Percentiles rank a stretch among this genome's conserved stretches.
These are phyloP conservation scores for Pestalotiopsis sp. DNA, from an alignment of 2,329 filamentous ascomycete species.

Conservation along the genomic window DNA sequence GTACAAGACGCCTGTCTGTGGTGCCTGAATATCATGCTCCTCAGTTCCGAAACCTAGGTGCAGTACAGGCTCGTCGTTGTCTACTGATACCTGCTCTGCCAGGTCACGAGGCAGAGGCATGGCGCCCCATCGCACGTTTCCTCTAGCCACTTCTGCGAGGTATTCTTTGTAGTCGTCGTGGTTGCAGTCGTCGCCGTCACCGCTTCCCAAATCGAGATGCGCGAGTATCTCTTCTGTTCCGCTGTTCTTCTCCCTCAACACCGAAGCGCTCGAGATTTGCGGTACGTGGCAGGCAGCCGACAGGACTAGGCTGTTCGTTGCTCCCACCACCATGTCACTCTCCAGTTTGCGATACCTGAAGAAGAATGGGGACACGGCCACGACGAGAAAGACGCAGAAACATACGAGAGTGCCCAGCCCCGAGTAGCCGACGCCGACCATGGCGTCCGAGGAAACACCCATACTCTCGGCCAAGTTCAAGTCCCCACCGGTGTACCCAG, in stretches of 20 bases:
- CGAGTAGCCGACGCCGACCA: neutral
- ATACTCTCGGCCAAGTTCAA: neutral
- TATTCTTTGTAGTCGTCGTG: neutral
- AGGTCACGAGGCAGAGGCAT: neutral
- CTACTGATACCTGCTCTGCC: neutral
- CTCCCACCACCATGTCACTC: constrained; percentile 20
- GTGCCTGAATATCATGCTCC: neutral
- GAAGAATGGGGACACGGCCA: constrained; percentile 13
- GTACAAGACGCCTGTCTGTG: neutral
- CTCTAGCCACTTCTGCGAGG: neutral
- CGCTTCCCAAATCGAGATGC: neutral
- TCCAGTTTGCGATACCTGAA: constrained; percentile 20
- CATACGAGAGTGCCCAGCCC: neutral
- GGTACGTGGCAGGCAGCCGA: constrained; percentile 26
- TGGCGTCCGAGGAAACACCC: neutral
- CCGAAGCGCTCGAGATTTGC: neutral
- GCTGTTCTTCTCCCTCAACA: neutral
- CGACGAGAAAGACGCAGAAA: constrained; percentile 6
- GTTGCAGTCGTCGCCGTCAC: neutral
- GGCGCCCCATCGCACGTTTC: constrained; percentile 4
- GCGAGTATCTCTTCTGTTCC: neutral
- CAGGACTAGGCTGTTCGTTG: constrained; percentile 24
- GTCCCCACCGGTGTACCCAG: too few species aligned
- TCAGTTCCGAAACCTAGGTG: neutral
- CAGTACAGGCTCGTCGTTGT: neutral